A percentile compares a stretch with the other conserved stretches of the same genome.
Evolutionary conservation across 176 grass and related monocot species (phyloP).

Genomic region (Hordeum marinum): DNA sequence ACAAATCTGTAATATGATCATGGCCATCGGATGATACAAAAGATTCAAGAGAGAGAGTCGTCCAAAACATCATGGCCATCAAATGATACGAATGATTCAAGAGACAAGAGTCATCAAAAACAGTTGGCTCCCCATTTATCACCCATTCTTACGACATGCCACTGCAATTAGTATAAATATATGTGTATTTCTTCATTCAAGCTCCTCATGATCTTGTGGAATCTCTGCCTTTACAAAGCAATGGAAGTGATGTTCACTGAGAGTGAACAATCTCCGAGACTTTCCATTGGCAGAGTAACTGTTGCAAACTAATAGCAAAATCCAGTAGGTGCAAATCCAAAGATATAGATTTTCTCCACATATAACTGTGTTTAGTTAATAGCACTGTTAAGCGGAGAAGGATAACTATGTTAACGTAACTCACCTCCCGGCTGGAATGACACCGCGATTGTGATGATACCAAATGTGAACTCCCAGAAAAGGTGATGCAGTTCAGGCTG

Average conservation of each 20-base stretch:
- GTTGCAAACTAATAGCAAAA: constrained; percentile 1
- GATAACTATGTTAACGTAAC: background rate
- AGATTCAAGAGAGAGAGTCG: background rate
- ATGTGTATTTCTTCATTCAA: background rate
- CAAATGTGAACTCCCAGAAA: too few species aligned
- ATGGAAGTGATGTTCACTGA: background rate
- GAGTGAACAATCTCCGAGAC: background rate
- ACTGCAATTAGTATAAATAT: background rate
- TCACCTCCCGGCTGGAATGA: too few species aligned
- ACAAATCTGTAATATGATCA: background rate
- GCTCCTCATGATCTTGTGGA: background rate
- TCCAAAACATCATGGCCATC: background rate
- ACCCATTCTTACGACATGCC: background rate
- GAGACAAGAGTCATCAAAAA: background rate
- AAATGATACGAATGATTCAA: background rate
- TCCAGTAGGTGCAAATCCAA: background rate
- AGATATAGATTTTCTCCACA: background rate
- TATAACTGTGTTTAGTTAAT: background rate
- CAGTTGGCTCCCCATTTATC: background rate
- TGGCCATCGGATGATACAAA: background rate
- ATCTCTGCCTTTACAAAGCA: background rate
- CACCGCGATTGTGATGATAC: too few species aligned
- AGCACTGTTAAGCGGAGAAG: background rate
- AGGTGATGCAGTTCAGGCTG: too few species aligned
- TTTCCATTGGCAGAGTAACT: background rate